Evolutionary conservation across 2,329 filamentous ascomycete species (phyloP), one percentile per base, ranked within the genome.

Genomic region (Xylaria sp.): DNA sequence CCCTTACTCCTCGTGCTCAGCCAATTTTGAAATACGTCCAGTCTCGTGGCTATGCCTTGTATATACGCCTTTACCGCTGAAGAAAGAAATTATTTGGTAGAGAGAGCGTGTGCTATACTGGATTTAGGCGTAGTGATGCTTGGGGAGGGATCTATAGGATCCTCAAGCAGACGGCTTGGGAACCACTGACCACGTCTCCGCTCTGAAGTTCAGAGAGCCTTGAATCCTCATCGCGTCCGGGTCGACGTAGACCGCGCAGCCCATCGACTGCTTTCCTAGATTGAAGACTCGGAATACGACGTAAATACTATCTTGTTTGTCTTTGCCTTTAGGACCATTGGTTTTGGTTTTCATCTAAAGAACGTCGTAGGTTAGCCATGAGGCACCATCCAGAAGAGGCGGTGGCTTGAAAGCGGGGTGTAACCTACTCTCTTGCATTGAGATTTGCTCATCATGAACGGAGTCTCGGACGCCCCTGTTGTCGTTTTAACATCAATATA

Each of bases 401-500:
- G 32, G 9, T 55, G n/a, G 10, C 12, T 41, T 44, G 37, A 39
- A 37, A 23, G n/a, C 20, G 18, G 20, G 37, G 8, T 10, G 9
- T 2, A 8, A 44, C 57, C 50, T 48, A 60, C 57, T 10, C 41
- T 60, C 41, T 50, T 60, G 28, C 44, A 60, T 50, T 60, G 57
- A 3, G 41, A 48, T 10, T 60, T 60, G 44, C 57, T 60, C 41
- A 60, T 50, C 41, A 60, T 50, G 15, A 60, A 60, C 3, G 57
- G 57, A 13, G 44, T 60, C 57, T 60, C 57, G 10, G 39, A 60
- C 6, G 13, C 44, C 20, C 57, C 57, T 12, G 41, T 58, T 12
- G 56, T 58, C 2, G 56, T 58, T 32, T 58, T 58, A 23, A 58
- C 56, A 32, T 58, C 56, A 32, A 58, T 58, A n/a, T 58, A 58